phyloP scores from a whole-genome alignment of 2,329 filamentous ascomycete genomes.

The Fusarium hainanense region DNA sequence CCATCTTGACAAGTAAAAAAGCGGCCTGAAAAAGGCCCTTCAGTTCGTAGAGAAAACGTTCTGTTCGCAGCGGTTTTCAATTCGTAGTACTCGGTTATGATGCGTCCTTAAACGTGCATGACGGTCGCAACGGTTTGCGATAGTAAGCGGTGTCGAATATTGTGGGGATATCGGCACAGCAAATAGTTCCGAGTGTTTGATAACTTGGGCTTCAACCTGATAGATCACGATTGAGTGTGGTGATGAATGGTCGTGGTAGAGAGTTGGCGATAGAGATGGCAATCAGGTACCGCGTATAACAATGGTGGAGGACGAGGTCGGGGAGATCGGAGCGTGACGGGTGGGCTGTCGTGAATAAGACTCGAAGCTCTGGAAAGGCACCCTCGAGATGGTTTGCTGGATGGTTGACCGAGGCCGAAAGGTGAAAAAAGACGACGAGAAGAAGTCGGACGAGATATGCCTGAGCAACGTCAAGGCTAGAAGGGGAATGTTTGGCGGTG shows the following conservation, averaged over 20 bases:
- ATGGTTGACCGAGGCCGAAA: slow-evolving; percentile 15
- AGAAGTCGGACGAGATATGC: slow-evolving; percentile 27
- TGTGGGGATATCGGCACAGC: slow-evolving; percentile 4
- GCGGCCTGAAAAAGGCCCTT: slow-evolving; percentile 28
- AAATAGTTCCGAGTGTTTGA: slow-evolving; percentile 6
- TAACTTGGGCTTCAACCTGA: background rate
- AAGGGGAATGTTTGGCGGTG: slow-evolving; percentile 42
- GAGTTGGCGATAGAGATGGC: slow-evolving; percentile 33
- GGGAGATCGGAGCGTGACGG: slow-evolving; percentile 34
- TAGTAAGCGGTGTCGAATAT: slow-evolving; percentile 27
- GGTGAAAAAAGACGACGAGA: slow-evolving; percentile 11
- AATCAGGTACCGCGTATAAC: slow-evolving; percentile 33
- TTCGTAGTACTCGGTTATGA: slow-evolving; percentile 30
- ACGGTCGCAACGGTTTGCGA: slow-evolving; percentile 31
- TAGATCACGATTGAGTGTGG: slow-evolving; percentile 4
- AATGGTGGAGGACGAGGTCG: slow-evolving; percentile 34
- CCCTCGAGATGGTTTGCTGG: slow-evolving; percentile 5
- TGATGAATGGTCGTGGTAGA: slow-evolving; percentile 31
- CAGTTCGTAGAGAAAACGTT: slow-evolving; percentile 10
- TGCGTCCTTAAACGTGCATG: slow-evolving; percentile 43
- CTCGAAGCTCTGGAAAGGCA: slow-evolving; percentile 5
- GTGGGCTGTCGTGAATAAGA: slow-evolving; percentile 12
- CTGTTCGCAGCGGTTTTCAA: slow-evolving; percentile 15
- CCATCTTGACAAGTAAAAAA: slow-evolving; percentile 71
- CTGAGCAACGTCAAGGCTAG: slow-evolving; percentile 35